Base-by-base conservation (phyloP, 2,329 filamentous ascomycete species). In the Cladophialophora bantiana region DNA sequence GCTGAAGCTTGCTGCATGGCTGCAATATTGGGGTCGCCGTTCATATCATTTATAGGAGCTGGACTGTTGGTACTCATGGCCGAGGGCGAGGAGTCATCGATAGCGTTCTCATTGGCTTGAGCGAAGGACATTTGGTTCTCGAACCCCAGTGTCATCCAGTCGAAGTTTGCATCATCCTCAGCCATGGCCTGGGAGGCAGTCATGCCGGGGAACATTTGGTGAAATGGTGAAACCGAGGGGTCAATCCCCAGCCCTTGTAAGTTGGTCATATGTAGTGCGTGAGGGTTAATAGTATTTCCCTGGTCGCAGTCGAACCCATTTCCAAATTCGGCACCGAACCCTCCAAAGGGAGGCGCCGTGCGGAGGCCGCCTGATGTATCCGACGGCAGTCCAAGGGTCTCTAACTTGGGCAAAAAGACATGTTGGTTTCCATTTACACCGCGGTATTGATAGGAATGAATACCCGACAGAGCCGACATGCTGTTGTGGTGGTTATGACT, bases 31-130 rank as follows among this genome's bases (percentile, higher is more conserved):
- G 92, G 92, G 78, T 97, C 93, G 65, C 95, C 84, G 90, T 97
- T 93, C 67, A 93, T 88, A 77, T 98, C 95, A 79, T 92, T 96
- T 78, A 94, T 91, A 59, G 90, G 92, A 77, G 91, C 94, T 75
- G 96, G 94, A 79, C 94, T 98, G 66, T 92, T 92, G 52, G 92
- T 96, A 81, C 94, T 98, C 78, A 98, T 94, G 55, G 93, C 93
- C 7, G 95, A 98, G 15, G 95, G 95, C 13, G 95, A 98, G 10
- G 95, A 98, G 66, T 91, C 93, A 74, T 97, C 94, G 62, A 97
- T 87, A 34, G 92, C 93, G 71, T 89, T 90, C 73, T 97, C 93
- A 74, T 90, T 90, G 63, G 83, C 81, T 64, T 86, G 87, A 73
- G 84, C 85, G 77, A 93, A 89, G 7, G 86, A 86, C 83, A 94